Conservation (phyloP, 164 flowering plant species). For the Liriodendron chinense region DNA sequence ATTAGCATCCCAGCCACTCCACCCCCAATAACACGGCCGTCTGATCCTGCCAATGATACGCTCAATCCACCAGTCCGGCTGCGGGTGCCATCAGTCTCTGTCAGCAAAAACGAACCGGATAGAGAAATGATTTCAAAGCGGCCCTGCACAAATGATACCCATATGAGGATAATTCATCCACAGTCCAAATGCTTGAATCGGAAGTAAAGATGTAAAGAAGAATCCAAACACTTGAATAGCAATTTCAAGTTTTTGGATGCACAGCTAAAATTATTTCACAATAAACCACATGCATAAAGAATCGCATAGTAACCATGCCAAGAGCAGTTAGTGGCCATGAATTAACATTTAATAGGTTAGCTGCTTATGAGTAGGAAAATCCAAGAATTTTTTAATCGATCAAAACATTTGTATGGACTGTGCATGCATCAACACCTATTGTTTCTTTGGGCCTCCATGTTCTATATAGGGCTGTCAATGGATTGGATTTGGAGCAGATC, state of each 20-base stretch:
- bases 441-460: no score
- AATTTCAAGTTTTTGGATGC: neutral
- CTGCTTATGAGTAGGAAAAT: neutral
- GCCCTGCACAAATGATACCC: slow-evolving; percentile 51
- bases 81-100: slow-evolving; percentile 51
- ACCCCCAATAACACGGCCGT: slow-evolving; percentile 80
- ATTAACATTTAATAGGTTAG: neutral
- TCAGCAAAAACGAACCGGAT: slow-evolving; percentile 60
- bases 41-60: slow-evolving; percentile 72
- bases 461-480: no score
- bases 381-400: no score
- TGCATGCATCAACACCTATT: no score
- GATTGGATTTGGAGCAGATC: no score
- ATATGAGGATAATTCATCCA: neutral
- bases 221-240: neutral
- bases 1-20: slow-evolving; percentile 72
- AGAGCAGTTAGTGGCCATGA: no score
- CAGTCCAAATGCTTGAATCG: neutral
- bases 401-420: no score
- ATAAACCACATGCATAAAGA: no score
- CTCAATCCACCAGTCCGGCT: slow-evolving; percentile 60
- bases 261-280: no score
- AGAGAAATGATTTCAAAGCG: slow-evolving; percentile 76
- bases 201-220: neutral
- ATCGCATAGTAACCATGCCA: no score